These are phyloP conservation scores for Linderniella brevidens DNA, from an alignment of 257 asterid genomes.

Conservation along the genomic window DNA sequence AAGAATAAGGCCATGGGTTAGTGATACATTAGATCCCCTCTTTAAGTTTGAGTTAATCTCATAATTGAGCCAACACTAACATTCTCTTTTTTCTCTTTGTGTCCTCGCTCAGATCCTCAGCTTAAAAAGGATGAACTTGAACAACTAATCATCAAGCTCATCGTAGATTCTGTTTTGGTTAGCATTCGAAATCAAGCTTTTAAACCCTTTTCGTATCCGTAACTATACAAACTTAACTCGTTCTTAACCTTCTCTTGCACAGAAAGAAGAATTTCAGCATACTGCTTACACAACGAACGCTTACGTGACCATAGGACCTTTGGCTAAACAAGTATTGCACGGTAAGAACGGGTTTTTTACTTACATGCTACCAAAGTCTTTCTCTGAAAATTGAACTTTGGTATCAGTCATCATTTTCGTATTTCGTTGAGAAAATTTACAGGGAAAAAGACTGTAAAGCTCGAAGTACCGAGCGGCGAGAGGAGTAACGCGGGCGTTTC, in stretches of 20 bases:
- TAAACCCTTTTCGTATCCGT: slow-evolving; percentile 7
- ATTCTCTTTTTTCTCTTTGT: slow-evolving; percentile 4
- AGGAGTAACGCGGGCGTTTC: slow-evolving; percentile 20
- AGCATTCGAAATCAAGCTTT: slow-evolving; percentile 14
- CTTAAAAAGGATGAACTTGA: slow-evolving; percentile 72
- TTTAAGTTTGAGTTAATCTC: slow-evolving; percentile 4
- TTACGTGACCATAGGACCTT: slow-evolving; percentile 69
- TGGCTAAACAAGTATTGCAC: slow-evolving; percentile 59
- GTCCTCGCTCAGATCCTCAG: slow-evolving; percentile 38
- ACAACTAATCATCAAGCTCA: slow-evolving; percentile 61
- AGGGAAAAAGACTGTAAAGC: slow-evolving; percentile 62
- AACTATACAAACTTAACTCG: background rate
- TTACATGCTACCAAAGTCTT: background rate
- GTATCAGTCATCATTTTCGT: background rate
- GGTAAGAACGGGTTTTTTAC: slow-evolving; percentile 39
- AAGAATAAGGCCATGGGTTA: slow-evolving; percentile 50
- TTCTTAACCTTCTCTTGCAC: slow-evolving; percentile 9
- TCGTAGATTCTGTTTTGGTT: slow-evolving; percentile 70
- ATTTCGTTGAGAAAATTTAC: slow-evolving; percentile 3
- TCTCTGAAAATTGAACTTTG: background rate
- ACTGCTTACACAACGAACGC: slow-evolving; percentile 92
- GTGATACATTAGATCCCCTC: slow-evolving; percentile 13
- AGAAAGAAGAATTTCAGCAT: slow-evolving; percentile 99
- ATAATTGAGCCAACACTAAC: background rate
- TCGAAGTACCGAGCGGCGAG: slow-evolving; percentile 40